Conservation (phyloP, 371 early-diverging fungal genomes). For the Hamiltosporidium tvaerminnensis region DNA sequence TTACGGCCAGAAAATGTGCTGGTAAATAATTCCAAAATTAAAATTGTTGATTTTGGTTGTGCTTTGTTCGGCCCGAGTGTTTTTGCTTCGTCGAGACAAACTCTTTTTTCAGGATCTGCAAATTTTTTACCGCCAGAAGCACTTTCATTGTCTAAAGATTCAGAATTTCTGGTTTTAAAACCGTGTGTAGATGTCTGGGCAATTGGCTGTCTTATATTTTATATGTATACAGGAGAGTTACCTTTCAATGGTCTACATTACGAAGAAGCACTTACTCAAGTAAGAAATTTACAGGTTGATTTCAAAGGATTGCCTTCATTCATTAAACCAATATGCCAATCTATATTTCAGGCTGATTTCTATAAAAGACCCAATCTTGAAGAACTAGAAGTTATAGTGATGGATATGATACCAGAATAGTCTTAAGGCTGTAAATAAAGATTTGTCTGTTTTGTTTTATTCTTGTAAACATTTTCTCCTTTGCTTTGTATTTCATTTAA, state of each 20-base stretch:
- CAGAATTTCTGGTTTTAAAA: neutral
- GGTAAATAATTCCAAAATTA: neutral
- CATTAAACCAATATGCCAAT: neutral
- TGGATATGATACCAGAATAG: no score
- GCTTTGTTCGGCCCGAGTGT: neutral
- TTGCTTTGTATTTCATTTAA: no score
- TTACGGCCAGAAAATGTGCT: slow-evolving; percentile 26
- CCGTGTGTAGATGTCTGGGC: slow-evolving; percentile 16
- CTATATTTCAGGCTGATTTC: neutral
- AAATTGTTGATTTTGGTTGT: slow-evolving; percentile 22
- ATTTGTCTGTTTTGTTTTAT: no score
- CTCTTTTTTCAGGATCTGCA: slow-evolving; percentile 8
- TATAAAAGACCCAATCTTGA: neutral
- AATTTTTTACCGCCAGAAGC: slow-evolving; percentile 9
- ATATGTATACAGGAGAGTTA: slow-evolving; percentile 1
- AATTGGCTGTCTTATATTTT: slow-evolving; percentile 15
- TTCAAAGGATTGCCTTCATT: neutral
- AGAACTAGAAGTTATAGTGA: no score
- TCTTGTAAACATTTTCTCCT: no score
- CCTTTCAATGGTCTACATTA: neutral
- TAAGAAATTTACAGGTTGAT: neutral
- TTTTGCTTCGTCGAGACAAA: neutral
- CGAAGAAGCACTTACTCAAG: neutral
- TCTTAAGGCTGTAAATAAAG: no score
- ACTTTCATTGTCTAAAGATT: neutral